Conservation (phyloP, 768 basidiomycete species). For the Agaricus sinodeliciosus region DNA sequence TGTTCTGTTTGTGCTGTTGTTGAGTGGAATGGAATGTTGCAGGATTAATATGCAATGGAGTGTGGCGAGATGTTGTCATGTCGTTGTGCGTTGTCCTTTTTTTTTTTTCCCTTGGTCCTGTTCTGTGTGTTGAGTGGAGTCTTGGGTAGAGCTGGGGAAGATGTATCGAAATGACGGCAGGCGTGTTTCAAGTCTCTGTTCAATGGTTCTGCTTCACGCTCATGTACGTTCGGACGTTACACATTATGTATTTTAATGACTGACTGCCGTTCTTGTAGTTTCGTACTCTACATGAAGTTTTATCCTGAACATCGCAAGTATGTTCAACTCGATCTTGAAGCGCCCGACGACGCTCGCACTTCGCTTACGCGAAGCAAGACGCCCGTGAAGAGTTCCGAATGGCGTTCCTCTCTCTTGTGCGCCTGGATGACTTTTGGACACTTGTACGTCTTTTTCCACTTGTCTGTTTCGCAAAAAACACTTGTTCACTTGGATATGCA, state of each 20-base stretch:
- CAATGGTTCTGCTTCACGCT: conserved; percentile 84
- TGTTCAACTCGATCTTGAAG: conserved; percentile 15
- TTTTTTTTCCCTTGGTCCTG: neutral
- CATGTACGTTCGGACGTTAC: conserved; percentile 50
- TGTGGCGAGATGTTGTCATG: conserved; percentile 72
- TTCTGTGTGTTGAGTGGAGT: neutral
- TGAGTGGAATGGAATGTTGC: too few species aligned
- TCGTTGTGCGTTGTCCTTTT: conserved; percentile 49
- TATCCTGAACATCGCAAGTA: conserved; percentile 85
- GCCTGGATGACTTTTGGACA: conserved; percentile 67
- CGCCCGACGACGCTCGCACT: conserved; percentile 22
- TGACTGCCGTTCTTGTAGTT: conserved; percentile 35
- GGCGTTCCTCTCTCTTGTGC: conserved; percentile 72
- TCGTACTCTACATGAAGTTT: conserved; percentile 88
- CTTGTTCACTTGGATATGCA: conserved; percentile 17
- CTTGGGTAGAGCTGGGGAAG: conserved; percentile 50
- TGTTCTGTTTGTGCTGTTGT: conserved; percentile 5
- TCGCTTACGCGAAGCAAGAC: conserved; percentile 34
- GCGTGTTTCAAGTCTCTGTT: conserved; percentile 71
- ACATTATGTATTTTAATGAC: neutral
- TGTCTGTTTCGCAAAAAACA: neutral
- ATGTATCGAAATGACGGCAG: conserved; percentile 78
- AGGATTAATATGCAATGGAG: conserved; percentile 85
- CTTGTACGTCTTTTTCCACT: conserved; percentile 46
- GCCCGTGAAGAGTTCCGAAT: conserved; percentile 53